Evolutionary conservation across 352 stramenopile species (phyloP).

Genomic region (Blastocystis sp.): DNA sequence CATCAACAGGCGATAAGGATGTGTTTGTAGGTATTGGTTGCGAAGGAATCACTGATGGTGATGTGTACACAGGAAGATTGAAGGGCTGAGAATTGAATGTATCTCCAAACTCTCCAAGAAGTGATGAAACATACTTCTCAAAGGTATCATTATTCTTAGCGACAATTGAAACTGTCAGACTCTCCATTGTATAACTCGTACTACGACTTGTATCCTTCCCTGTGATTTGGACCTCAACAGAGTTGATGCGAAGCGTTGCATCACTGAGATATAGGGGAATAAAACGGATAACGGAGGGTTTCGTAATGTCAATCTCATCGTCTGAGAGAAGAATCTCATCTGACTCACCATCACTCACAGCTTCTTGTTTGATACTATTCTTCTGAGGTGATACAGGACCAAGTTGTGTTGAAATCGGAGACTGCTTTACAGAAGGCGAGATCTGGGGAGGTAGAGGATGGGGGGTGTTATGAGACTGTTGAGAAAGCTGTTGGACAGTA

Average conservation of each 20-base stretch:
- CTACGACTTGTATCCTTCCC: neutral
- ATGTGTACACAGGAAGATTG: neutral
- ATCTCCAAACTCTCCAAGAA: neutral
- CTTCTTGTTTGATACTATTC: too few relatives aligned
- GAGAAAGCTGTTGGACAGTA: too few relatives aligned
- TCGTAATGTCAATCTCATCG: neutral
- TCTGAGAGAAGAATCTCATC: conserved; percentile 26
- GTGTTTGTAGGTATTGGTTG: neutral
- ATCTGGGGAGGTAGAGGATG: too few relatives aligned
- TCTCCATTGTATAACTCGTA: conserved; percentile 22
- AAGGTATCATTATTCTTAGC: conserved; percentile 5
- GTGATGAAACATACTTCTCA: neutral
- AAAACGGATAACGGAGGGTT: neutral
- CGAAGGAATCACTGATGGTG: neutral
- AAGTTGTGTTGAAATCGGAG: too few relatives aligned
- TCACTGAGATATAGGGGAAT: conserved; percentile 13
- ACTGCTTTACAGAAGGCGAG: too few relatives aligned
- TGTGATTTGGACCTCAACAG: conserved; percentile 20
- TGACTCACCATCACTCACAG: too few relatives aligned
- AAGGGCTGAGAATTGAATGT: neutral
- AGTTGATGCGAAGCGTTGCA: neutral
- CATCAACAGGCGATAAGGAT: too few relatives aligned
- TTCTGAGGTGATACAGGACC: too few relatives aligned
- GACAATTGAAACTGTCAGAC: neutral
- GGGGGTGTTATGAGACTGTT: too few relatives aligned